Percentiles rank a stretch among this genome's conserved stretches.
These are phyloP conservation scores for Pythium rishiriense DNA, from an alignment of 352 stramenopile species.

Conservation along the genomic window DNA sequence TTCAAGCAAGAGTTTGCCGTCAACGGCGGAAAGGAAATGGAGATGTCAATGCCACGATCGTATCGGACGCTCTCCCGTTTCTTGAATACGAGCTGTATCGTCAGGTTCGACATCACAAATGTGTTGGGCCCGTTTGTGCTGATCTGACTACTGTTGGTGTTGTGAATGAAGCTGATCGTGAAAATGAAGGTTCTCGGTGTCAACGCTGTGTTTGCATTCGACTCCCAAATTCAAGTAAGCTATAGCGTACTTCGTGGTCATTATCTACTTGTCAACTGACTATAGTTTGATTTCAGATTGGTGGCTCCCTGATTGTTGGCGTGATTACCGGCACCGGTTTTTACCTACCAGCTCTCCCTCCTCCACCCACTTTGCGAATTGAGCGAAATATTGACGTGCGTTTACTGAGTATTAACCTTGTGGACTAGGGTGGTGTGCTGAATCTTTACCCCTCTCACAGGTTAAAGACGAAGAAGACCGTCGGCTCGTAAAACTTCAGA, in stretches of 20 bases:
- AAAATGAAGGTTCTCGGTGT: conserved; percentile 94
- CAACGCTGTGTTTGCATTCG: conserved; percentile 96
- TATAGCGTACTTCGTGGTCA: background rate
- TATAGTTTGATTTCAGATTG: conserved; percentile 58
- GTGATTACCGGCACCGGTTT: conserved; percentile 92
- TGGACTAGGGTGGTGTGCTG: background rate
- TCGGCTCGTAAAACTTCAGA: conserved; percentile 92
- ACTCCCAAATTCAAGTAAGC: conserved; percentile 88
- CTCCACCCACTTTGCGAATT: conserved; percentile 92
- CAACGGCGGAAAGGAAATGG: conserved; percentile 89
- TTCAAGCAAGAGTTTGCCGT: conserved; percentile 95
- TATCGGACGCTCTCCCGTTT: conserved; percentile 97
- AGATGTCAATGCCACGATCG: conserved; percentile 95
- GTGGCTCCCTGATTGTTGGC: conserved; percentile 85
- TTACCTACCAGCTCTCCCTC: conserved; percentile 94
- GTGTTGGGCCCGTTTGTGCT: background rate
- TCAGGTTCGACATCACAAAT: conserved; percentile 65
- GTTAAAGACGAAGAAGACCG: conserved; percentile 94
- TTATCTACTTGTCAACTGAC: background rate
- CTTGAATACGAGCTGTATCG: conserved; percentile 98
- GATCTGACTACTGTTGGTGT: background rate
- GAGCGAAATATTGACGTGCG: conserved; percentile 92
- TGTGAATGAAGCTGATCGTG: conserved; percentile 58
- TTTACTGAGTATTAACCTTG: background rate
- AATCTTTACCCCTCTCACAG: conserved; percentile 24